A percentile compares a stretch with the other conserved stretches of the same genome.
phyloP scores from a whole-genome alignment of 1,284 basidiomycete species.

The Jaminaea rosea region DNA sequence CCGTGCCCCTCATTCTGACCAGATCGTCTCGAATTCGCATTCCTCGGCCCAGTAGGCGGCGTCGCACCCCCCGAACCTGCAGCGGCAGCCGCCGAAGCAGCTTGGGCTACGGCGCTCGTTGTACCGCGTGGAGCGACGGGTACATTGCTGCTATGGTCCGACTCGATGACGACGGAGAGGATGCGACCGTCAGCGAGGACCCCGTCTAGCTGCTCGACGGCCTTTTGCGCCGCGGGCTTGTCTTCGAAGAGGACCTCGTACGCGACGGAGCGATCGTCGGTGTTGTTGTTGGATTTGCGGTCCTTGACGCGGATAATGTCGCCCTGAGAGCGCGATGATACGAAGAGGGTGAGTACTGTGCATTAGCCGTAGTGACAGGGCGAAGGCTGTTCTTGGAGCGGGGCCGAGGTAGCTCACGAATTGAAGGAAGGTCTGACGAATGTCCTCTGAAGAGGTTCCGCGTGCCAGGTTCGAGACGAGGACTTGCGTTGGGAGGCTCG shows the following conservation, averaged over 20 bases:
- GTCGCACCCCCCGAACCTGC: too few relatives aligned
- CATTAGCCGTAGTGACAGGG: too few relatives aligned
- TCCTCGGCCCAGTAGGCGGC: too few relatives aligned
- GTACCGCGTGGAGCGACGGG: too few relatives aligned
- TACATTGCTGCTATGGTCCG: too few relatives aligned
- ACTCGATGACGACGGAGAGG: background rate
- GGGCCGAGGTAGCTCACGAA: too few relatives aligned
- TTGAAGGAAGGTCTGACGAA: slow-evolving; percentile 1
- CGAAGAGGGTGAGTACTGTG: too few relatives aligned
- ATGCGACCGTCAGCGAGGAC: background rate
- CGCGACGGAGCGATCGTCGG: background rate
- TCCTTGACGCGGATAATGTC: slow-evolving; percentile 2
- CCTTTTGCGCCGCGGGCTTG: background rate
- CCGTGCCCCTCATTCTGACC: too few relatives aligned
- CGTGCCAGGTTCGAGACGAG: background rate
- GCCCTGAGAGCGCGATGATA: too few relatives aligned
- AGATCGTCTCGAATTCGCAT: too few relatives aligned
- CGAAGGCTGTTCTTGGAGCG: too few relatives aligned
- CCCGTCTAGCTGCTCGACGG: background rate
- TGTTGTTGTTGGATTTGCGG: background rate
- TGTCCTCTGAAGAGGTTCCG: background rate
- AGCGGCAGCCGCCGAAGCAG: background rate
- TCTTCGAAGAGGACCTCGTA: slow-evolving; percentile 2
- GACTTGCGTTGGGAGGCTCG: background rate
- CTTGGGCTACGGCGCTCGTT: background rate